Evolutionary conservation across 805 yeast species (phyloP).

Genomic region (Teunomyces aglyptinius): DNA sequence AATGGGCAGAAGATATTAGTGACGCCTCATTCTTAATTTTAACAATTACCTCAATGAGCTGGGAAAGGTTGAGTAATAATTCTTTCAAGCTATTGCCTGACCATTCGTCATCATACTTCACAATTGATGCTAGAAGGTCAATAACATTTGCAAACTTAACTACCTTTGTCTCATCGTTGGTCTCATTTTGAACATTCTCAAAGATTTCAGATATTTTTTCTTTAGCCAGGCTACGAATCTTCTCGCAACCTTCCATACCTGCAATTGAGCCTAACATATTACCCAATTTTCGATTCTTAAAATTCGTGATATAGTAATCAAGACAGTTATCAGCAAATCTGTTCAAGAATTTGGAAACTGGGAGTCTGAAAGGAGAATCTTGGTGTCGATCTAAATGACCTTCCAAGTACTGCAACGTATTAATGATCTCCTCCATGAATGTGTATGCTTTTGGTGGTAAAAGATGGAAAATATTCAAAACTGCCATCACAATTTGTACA

Average conservation of each 20-base stretch:
- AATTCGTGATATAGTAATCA: constrained; percentile 64
- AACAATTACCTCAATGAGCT: constrained; percentile 43
- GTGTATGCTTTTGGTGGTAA: constrained; percentile 91
- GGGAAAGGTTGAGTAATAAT: constrained; percentile 42
- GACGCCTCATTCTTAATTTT: constrained; percentile 40
- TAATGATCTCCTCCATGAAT: constrained; percentile 83
- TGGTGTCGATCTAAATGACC: constrained; percentile 80
- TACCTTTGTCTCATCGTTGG: constrained; percentile 52
- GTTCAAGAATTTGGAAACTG: constrained; percentile 82
- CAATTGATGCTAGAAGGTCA: constrained; percentile 58
- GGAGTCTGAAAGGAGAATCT: constrained; percentile 85
- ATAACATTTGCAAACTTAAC: constrained; percentile 71
- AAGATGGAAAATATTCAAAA: constrained; percentile 85
- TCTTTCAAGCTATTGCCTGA: background rate
- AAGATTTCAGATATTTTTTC: constrained; percentile 50
- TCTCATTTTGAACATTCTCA: constrained; percentile 47
- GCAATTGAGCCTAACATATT: constrained; percentile 67
- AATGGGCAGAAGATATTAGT: constrained; percentile 57
- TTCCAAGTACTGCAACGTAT: constrained; percentile 74
- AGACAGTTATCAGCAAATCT: constrained; percentile 76
- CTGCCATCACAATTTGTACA: constrained; percentile 84
- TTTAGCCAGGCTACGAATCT: constrained; percentile 56
- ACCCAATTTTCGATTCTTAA: constrained; percentile 63
- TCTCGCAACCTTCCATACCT: constrained; percentile 50
- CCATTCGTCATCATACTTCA: constrained; percentile 57